Percentiles rank a stretch among this genome's conserved stretches.
These are phyloP conservation scores for Vitis rupestris DNA, from an alignment of 164 flowering plant genomes.

Conservation along the genomic window DNA sequence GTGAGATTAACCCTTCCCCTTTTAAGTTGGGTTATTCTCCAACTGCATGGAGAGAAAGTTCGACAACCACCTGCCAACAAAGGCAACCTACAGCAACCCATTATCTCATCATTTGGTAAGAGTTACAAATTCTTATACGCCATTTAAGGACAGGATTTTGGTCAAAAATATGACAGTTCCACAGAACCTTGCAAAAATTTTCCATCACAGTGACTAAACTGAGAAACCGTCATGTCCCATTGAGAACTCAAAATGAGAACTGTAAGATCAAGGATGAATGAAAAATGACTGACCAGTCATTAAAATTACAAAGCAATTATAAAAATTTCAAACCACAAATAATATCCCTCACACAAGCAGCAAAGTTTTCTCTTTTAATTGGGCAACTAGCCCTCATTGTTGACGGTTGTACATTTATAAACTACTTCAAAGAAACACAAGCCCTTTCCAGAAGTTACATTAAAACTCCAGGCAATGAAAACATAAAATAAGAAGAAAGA, in stretches of 20 bases:
- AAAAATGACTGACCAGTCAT: conserved; percentile 1
- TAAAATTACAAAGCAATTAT: conserved; percentile 6
- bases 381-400: conserved; percentile 28
- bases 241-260: background rate
- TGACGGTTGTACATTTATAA: conserved; percentile 22
- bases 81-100: too few species aligned
- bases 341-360: conserved; percentile 10
- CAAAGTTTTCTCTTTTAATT: conserved; percentile 3
- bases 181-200: too few species aligned
- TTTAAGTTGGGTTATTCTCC: too few species aligned
- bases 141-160: background rate
- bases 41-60: too few species aligned
- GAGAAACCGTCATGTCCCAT: too few species aligned
- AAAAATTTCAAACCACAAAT: conserved; percentile 15
- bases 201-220: too few species aligned
- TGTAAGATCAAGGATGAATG: background rate
- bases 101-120: too few species aligned
- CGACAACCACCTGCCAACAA: too few species aligned
- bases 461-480: background rate
- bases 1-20: too few species aligned
- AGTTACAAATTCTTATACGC: too few species aligned
- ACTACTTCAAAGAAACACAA: conserved; percentile 12
- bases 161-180: background rate
- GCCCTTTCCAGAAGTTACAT: conserved; percentile 15
- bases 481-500: background rate